Conservation (phyloP, 495 filamentous ascomycete species). For the Daldinia childiae region DNA sequence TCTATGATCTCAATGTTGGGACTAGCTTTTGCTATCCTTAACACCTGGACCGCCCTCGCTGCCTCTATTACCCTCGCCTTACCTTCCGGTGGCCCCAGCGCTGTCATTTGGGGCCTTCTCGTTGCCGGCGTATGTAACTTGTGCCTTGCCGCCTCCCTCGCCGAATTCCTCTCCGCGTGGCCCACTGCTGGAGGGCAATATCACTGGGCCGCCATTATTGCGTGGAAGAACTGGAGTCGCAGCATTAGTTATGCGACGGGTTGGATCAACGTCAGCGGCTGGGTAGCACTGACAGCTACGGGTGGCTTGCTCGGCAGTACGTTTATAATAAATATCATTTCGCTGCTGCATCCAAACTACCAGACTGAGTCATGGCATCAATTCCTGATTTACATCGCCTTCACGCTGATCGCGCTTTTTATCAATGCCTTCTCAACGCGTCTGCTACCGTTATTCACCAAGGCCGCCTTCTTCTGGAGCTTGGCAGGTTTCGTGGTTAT, state of each 20-base stretch:
- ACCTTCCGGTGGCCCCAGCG: conserved; percentile 62
- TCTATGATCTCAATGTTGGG: conserved; percentile 66
- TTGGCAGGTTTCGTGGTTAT: conserved; percentile 74
- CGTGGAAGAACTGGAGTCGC: conserved; percentile 67
- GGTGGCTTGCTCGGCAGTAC: conserved; percentile 48
- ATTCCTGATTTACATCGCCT: conserved; percentile 76
- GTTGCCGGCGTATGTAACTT: conserved; percentile 76
- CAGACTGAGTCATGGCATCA: conserved; percentile 72
- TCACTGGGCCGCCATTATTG: conserved; percentile 77
- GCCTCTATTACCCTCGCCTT: conserved; percentile 63
- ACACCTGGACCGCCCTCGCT: conserved; percentile 67
- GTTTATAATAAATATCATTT: conserved; percentile 46
- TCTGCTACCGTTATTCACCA: conserved; percentile 71
- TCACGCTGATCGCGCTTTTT: conserved; percentile 68
- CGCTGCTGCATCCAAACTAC: conserved; percentile 54
- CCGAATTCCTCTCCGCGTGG: conserved; percentile 78
- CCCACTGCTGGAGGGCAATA: conserved; percentile 77
- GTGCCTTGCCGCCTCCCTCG: conserved; percentile 74
- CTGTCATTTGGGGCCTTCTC: conserved; percentile 69
- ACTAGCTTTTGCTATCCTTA: conserved; percentile 68
- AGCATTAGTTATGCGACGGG: conserved; percentile 75
- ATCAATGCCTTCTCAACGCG: conserved; percentile 74
- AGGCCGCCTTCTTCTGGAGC: conserved; percentile 71
- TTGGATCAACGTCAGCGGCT: conserved; percentile 79
- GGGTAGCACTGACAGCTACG: conserved; percentile 62